Conservation (phyloP, 352 stramenopile genomes). For the Saprolegnia diclina region DNA sequence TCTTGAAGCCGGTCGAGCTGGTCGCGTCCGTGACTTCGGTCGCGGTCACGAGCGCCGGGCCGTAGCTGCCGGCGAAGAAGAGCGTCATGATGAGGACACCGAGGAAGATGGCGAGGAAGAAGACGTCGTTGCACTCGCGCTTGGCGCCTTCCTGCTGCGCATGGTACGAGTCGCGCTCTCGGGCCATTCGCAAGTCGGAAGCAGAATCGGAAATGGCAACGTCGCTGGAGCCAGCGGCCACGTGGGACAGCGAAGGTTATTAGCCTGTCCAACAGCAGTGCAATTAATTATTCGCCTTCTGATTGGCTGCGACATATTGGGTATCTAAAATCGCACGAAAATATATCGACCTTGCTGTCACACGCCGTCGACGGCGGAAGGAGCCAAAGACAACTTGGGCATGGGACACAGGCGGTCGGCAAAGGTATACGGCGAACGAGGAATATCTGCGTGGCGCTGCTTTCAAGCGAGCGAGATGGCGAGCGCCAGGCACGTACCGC, state of each 20-base stretch:
- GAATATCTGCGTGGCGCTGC: too few species aligned
- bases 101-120: constrained; percentile 67
- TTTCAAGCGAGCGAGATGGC: too few species aligned
- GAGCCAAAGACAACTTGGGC: background rate
- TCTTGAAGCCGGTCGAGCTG: constrained; percentile 42
- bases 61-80: constrained; percentile 54
- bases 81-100: constrained; percentile 41
- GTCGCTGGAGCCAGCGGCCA: too few species aligned
- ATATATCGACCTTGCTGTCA: too few species aligned
- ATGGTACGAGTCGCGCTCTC: constrained; percentile 10
- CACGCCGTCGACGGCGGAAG: background rate
- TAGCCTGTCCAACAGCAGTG: too few species aligned
- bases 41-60: constrained; percentile 51
- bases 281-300: too few species aligned
- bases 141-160: background rate
- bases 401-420: background rate
- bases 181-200: background rate
- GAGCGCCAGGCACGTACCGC: too few species aligned
- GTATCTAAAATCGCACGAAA: too few species aligned
- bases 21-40: constrained; percentile 38
- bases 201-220: background rate
- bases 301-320: too few species aligned
- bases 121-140: constrained; percentile 36
- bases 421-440: too few species aligned
- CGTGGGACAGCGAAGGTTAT: too few species aligned